Conservation (phyloP, 1,284 basidiomycete species). For the Apiotrichum laibachii region DNA sequence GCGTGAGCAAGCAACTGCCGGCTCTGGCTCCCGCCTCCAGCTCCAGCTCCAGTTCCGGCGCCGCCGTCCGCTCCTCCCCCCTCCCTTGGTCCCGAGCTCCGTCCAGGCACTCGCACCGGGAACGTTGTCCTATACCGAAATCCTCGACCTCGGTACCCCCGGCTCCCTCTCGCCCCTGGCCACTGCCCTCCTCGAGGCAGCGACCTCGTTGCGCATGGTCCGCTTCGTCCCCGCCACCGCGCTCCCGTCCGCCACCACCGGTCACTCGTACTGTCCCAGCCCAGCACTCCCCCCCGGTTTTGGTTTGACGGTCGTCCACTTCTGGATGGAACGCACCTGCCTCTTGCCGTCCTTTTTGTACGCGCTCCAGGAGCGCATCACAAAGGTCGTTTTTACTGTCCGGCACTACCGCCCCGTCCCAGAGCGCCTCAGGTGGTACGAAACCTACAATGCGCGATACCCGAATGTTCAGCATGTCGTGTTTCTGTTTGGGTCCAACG, state of each 20-base stretch:
- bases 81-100: too few relatives aligned
- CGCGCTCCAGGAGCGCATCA: background rate
- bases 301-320: slow-evolving; percentile 1
- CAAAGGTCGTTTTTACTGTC: slow-evolving; percentile 3
- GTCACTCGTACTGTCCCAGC: background rate
- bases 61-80: too few relatives aligned
- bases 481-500: background rate
- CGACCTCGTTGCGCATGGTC: background rate
- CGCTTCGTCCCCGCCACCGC: background rate
- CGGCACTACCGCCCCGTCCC: background rate
- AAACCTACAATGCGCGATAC: background rate
- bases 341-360: background rate
- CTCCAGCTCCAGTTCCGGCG: too few relatives aligned
- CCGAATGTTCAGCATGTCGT: background rate
- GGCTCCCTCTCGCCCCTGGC: background rate
- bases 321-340: slow-evolving; percentile 2
- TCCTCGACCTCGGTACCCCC: background rate
- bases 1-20: background rate
- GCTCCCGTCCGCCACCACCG: background rate
- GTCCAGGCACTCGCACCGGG: background rate
- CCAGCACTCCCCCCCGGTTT: too few relatives aligned
- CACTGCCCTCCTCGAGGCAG: background rate
- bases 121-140: background rate
- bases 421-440: background rate
- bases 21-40: too few relatives aligned